A percentile compares a stretch with the other conserved stretches of the same genome.
Conservation (phyloP, 352 stramenopile genomes). For the Phytophthora pisi region DNA sequence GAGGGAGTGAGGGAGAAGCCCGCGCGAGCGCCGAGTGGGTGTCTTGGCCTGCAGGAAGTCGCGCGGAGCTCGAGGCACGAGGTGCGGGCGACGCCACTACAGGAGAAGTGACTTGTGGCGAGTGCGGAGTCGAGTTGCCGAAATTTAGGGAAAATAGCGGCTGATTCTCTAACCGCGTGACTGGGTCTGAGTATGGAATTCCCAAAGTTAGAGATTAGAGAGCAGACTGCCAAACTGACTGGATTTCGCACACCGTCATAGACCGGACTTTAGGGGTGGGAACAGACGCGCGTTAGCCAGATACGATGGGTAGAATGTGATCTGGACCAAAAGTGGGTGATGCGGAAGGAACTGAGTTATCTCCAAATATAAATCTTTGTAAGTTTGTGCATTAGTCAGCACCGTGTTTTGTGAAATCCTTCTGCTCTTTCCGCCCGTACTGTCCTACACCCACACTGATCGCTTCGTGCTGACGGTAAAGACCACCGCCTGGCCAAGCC, state of each 20-base stretch:
- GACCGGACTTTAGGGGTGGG: constrained; percentile 20
- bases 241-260: constrained; percentile 32
- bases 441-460: constrained; percentile 17
- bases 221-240: constrained; percentile 30
- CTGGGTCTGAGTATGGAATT: constrained; percentile 1
- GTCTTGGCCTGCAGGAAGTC: constrained; percentile 18
- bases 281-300: background rate
- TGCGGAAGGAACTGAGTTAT: background rate
- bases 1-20: background rate
- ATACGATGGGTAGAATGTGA: background rate
- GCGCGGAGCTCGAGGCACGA: background rate
- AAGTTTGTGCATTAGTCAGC: background rate
- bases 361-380: background rate
- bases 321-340: background rate
- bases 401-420: background rate
- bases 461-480: constrained; percentile 12
- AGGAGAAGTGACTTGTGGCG: constrained; percentile 33
- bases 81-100: constrained; percentile 30
- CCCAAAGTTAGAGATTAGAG: constrained; percentile 20
- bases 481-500: constrained; percentile 5
- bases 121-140: background rate
- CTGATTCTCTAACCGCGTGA: background rate
- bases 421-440: background rate
- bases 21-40: background rate
- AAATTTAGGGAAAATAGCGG: constrained; percentile 9